A percentile compares a stretch with the other conserved stretches of the same genome.
Evolutionary conservation across 176 grass and related monocot genomes (phyloP).

Genomic region (Themeda triandra): DNA sequence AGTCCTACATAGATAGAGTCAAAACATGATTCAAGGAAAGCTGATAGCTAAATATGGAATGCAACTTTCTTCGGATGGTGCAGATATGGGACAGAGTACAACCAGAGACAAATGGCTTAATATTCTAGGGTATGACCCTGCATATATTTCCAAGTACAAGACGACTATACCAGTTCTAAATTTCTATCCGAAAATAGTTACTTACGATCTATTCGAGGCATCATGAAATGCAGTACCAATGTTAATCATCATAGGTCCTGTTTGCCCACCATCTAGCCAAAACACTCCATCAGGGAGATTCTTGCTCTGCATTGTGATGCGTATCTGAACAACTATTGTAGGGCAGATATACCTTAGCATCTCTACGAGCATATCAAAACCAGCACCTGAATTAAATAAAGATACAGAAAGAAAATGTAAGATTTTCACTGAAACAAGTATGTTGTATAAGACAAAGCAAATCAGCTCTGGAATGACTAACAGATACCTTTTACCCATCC

Average conservation of each 20-base stretch:
- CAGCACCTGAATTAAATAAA: conserved; percentile 59
- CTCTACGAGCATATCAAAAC: conserved; percentile 93
- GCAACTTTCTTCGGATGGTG: not conserved
- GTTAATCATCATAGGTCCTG: conserved; percentile 41
- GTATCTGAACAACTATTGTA: conserved; percentile 71
- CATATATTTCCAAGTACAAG: not conserved
- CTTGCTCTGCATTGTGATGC: conserved; percentile 53
- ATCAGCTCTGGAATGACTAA: conserved; percentile 10
- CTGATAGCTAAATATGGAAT: not conserved
- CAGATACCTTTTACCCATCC: conserved; percentile 89
- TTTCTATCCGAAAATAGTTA: conserved; percentile 8
- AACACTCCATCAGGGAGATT: conserved; percentile 91
- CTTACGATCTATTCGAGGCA: conserved; percentile 64
- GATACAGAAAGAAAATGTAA: not conserved
- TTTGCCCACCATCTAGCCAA: conserved; percentile 55
- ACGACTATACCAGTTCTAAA: not conserved
- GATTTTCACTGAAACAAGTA: conserved; percentile 4
- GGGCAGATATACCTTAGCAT: conserved; percentile 85
- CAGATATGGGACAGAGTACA: not conserved
- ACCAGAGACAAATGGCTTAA: not conserved
- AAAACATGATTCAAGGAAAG: not conserved
- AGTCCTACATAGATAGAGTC: not conserved
- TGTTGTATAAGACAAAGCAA: not conserved
- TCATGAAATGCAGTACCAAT: conserved; percentile 54
- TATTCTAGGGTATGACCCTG: not conserved